These are phyloP conservation scores for Athelia sp. DNA, from an alignment of 1,284 basidiomycete genomes.

Conservation along the genomic window DNA sequence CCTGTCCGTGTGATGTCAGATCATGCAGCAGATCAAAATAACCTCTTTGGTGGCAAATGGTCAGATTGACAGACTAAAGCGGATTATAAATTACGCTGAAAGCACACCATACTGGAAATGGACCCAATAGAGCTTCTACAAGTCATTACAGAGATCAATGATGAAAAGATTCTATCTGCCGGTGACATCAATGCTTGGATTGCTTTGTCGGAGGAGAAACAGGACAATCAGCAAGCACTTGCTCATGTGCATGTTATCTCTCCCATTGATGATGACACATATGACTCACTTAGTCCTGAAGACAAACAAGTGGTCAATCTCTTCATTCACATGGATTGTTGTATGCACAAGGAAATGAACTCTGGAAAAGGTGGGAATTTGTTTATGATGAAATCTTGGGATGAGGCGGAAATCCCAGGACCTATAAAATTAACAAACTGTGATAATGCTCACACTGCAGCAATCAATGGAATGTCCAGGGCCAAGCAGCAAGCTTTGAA, in stretches of 20 bases:
- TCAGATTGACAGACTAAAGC: conserved; percentile 8
- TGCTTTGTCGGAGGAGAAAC: conserved; percentile 6
- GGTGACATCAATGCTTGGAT: conserved; percentile 15
- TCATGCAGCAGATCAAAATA: conserved; percentile 15
- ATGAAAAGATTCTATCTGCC: conserved; percentile 6
- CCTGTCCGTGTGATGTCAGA: conserved; percentile 13
- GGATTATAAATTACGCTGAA: conserved; percentile 11
- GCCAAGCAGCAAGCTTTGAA: conserved; percentile 13
- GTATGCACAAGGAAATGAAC: conserved; percentile 35
- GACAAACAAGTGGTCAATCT: conserved; percentile 13
- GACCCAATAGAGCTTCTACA: conserved; percentile 3
- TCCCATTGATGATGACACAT: conserved; percentile 11
- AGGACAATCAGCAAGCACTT: conserved; percentile 4
- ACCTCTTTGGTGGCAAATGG: conserved; percentile 7
- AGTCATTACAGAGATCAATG: conserved; percentile 3
- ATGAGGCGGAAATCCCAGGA: conserved; percentile 3
- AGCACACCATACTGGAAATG: conserved; percentile 5
- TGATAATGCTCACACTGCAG: conserved; percentile 21
- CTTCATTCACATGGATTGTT: conserved; percentile 26
- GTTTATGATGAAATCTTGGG: conserved; percentile 17
- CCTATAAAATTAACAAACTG: conserved; percentile 23
- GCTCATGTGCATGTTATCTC: conserved; percentile 1
- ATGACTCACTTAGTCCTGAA: conserved; percentile 9
- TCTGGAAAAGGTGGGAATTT: conserved; percentile 20
- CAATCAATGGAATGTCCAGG: conserved; percentile 2